Evolutionary conservation across 1,139 yeast species (phyloP).

Genomic region (Pichia sp.): DNA sequence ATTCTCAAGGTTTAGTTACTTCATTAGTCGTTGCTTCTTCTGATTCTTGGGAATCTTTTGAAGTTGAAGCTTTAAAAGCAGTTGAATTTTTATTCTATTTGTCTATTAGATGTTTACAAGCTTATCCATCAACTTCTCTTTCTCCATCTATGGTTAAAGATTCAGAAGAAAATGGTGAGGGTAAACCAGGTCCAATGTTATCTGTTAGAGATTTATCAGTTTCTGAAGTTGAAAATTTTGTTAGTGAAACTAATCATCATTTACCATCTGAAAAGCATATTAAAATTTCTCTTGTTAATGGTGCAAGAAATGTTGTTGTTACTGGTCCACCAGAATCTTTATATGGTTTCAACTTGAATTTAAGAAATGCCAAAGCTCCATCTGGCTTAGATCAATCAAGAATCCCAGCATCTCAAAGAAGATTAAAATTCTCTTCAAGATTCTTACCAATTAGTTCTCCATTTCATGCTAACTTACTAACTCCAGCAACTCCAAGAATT

Average conservation of each 20-base stretch:
- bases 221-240: conserved; percentile 71
- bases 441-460: conserved; percentile 95
- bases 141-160: conserved; percentile 94
- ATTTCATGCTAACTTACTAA: conserved; percentile 86
- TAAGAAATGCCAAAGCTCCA: conserved; percentile 93
- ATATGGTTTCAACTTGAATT: conserved; percentile 86
- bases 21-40: conserved; percentile 89
- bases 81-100: conserved; percentile 82
- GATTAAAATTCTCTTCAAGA: conserved; percentile 85
- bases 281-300: conserved; percentile 84
- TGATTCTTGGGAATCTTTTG: conserved; percentile 79
- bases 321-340: conserved; percentile 99
- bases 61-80: conserved; percentile 66
- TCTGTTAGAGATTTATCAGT: conserved; percentile 82
- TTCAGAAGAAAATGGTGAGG: conserved; percentile 90
- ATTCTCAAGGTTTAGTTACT: conserved; percentile 94
- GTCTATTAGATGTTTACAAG: conserved; percentile 86
- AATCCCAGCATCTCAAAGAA: conserved; percentile 88
- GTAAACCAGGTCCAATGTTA: conserved; percentile 96
- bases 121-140: conserved; percentile 88
- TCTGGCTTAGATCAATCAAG: conserved; percentile 93
- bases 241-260: conserved; percentile 85
- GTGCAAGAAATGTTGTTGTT: conserved; percentile 91
- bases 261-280: conserved; percentile 89
- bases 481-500: conserved; percentile 63